Conservation (phyloP, 148 eudicot genomes). For the Cornus florida region DNA sequence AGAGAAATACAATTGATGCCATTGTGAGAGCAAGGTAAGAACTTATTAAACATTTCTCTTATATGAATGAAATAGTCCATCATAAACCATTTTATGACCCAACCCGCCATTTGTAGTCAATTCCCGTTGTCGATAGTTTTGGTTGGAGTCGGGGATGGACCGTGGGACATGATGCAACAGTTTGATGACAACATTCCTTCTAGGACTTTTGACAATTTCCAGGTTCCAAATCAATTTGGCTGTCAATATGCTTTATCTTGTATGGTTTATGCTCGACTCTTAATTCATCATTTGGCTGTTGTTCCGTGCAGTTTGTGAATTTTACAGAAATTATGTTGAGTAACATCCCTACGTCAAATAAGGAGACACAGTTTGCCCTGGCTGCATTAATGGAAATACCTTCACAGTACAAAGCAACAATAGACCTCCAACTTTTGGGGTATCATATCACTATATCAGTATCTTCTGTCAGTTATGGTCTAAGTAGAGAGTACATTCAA, state of each 20-base stretch:
- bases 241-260: too few species aligned
- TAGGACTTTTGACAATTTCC: slow-evolving; percentile 38
- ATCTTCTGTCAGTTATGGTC: not conserved
- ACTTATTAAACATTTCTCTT: too few species aligned
- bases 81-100: not conserved
- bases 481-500: not conserved
- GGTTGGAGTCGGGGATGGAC: slow-evolving; percentile 44
- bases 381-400: slow-evolving; percentile 48
- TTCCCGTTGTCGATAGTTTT: slow-evolving; percentile 34
- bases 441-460: slow-evolving; percentile 1
- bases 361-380: slow-evolving; percentile 37
- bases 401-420: slow-evolving; percentile 37
- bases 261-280: not conserved
- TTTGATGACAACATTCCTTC: slow-evolving; percentile 40
- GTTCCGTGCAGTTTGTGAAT: slow-evolving; percentile 32
- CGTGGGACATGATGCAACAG: slow-evolving; percentile 37
- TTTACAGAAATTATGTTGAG: slow-evolving; percentile 44
- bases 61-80: not conserved
- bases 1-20: slow-evolving; percentile 30
- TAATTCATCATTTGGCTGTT: not conserved
- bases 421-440: slow-evolving; percentile 34
- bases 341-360: slow-evolving; percentile 13
- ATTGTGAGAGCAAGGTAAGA: slow-evolving; percentile 42
- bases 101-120: slow-evolving; percentile 13
- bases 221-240: slow-evolving; percentile 21